Evolutionary conservation across 129 eudicot genomes (phyloP).

Genomic region (Flaveria sonorensis): DNA sequence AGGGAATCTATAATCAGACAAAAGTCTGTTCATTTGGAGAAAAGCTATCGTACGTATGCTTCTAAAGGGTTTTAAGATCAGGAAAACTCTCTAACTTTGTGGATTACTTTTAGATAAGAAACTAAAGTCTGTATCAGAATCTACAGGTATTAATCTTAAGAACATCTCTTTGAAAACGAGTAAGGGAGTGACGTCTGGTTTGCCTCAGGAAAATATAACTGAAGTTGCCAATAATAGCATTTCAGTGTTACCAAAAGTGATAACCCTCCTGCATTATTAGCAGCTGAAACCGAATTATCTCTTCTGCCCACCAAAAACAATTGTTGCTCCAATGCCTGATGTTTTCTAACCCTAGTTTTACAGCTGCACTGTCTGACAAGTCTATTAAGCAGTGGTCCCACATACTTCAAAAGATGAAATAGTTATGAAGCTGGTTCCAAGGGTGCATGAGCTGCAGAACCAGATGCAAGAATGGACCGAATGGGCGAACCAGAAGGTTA

Average conservation of each 20-base stretch:
- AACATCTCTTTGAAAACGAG: constrained; percentile 55
- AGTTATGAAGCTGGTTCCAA: constrained; percentile 67
- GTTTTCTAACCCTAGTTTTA: constrained; percentile 45
- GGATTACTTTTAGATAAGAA: constrained; percentile 87
- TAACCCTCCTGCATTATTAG: constrained; percentile 41
- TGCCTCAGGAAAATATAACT: constrained; percentile 48
- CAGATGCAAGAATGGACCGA: constrained; percentile 96
- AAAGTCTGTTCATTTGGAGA: constrained; percentile 86
- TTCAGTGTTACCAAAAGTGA: constrained; percentile 44
- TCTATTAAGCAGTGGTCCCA: constrained; percentile 49
- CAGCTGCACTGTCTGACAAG: constrained; percentile 49
- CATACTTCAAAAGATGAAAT: constrained; percentile 78
- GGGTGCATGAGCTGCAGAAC: constrained; percentile 74
- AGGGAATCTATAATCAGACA: constrained; percentile 84
- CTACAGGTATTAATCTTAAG: constrained; percentile 64
- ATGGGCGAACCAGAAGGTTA: constrained; percentile 99
- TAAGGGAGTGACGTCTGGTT: constrained; percentile 47
- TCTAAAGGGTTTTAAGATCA: constrained; percentile 73
- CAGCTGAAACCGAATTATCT: constrained; percentile 85
- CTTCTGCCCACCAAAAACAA: constrained; percentile 64
- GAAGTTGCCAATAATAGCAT: constrained; percentile 26
- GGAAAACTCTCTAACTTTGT: constrained; percentile 68
- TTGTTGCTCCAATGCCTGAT: constrained; percentile 38
- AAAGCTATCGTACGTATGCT: constrained; percentile 69
- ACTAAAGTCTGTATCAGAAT: constrained; percentile 69